Evolutionary conservation across 257 asterid species (phyloP).

Genomic region (Plantago major): DNA sequence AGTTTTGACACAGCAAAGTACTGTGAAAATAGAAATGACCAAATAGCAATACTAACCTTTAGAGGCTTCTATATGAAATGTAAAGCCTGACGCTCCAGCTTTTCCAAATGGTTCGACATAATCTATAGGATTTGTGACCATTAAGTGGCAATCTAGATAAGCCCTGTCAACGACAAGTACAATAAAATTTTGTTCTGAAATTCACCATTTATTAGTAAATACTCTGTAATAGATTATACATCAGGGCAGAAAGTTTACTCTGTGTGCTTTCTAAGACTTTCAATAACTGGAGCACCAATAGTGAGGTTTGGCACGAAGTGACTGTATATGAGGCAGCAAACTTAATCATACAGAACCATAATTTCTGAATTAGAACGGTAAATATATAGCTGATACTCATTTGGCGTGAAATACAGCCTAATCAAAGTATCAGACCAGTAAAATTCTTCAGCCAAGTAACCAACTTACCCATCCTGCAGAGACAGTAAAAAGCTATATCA

Average conservation of each 20-base stretch:
- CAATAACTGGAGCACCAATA: conserved; percentile 86
- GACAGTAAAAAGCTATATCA: conserved; percentile 1
- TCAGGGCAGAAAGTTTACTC: conserved; percentile 32
- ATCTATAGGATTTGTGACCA: conserved; percentile 95
- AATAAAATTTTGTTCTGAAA: not conserved
- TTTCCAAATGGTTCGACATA: conserved; percentile 72
- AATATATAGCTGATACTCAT: too few relatives aligned
- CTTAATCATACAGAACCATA: too few relatives aligned
- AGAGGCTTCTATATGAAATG: conserved; percentile 82
- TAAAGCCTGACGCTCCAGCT: conserved; percentile 96
- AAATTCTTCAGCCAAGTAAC: conserved; percentile 12
- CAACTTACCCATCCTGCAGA: conserved; percentile 95
- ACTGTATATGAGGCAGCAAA: conserved; percentile 35
- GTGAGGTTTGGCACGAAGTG: conserved; percentile 93
- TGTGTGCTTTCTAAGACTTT: conserved; percentile 86
- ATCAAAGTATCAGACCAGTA: not conserved
- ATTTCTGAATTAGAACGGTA: too few relatives aligned
- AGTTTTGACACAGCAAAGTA: not conserved
- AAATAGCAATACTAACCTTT: conserved; percentile 41
- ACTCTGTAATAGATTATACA: not conserved
- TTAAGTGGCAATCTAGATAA: conserved; percentile 89
- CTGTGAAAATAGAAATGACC: not conserved
- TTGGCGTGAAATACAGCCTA: not conserved
- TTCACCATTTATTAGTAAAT: not conserved
- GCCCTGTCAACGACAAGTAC: conserved; percentile 39